These are phyloP conservation scores for Penicillium sp. DNA, from an alignment of 2,329 filamentous ascomycete genomes.

Conservation along the genomic window DNA sequence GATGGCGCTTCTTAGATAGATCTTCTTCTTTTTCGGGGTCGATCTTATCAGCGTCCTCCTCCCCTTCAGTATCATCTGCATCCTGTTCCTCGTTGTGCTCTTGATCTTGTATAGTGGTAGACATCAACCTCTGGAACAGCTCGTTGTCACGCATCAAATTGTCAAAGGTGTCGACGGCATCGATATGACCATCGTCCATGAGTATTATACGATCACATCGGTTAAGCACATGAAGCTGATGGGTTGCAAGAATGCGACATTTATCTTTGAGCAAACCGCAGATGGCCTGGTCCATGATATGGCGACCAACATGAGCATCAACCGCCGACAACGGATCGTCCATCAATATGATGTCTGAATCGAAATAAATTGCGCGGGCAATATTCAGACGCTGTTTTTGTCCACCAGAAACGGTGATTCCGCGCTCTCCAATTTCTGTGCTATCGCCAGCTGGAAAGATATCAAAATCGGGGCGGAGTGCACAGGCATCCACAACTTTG, in stretches of 20 bases:
- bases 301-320: constrained; percentile 57
- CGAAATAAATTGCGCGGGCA: constrained; percentile 68
- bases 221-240: constrained; percentile 88
- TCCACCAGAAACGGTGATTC: constrained; percentile 91
- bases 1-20: constrained; percentile 37
- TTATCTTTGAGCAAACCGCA: constrained; percentile 83
- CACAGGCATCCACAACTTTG: constrained; percentile 79
- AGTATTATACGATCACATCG: constrained; percentile 89
- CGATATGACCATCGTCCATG: constrained; percentile 82
- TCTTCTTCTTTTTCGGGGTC: constrained; percentile 43
- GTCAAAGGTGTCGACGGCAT: constrained; percentile 82
- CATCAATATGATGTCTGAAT: constrained; percentile 60
- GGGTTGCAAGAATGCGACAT: constrained; percentile 85
- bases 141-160: constrained; percentile 76
- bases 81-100: constrained; percentile 40
- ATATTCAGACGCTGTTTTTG: constrained; percentile 96
- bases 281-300: constrained; percentile 91
- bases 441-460: constrained; percentile 86
- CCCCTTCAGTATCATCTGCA: constrained; percentile 49
- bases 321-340: constrained; percentile 60
- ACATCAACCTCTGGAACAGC: constrained; percentile 81
- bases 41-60: constrained; percentile 28
- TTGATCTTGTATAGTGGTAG: constrained; percentile 66
- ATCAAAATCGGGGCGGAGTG: constrained; percentile 77
- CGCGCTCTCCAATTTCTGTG: constrained; percentile 92